Evolutionary conservation across 73 alveolate species (phyloP), one percentile per base, ranked within the genome.

Genomic region (Paraurostyla sp.): DNA sequence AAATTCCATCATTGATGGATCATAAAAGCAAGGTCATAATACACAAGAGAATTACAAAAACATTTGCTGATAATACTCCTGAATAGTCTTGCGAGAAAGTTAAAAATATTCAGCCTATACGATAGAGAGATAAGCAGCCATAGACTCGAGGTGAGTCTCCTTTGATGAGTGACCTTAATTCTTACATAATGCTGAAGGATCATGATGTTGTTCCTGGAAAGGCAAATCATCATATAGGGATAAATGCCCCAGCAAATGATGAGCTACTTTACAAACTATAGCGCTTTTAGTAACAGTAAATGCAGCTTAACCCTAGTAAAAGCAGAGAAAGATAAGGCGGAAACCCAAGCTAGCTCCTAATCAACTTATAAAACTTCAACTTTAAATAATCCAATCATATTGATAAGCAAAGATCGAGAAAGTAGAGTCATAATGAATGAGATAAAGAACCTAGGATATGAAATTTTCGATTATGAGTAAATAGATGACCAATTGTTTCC

Each of bases 71-170:
- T 13, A 69, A 69, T 4, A 69, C 84, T 3, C 84, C 84, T 6
- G 84, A 69, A 4, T 18, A 41, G 63, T 69, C 84, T 13, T 18
- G 18, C 6, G 84, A 69, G 18, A 69, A 69, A 69, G 22, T 69
- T 7, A 69, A 69, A 41, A 69, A 22, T 6, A 18, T 18, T n/a
- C 38, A 69, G 38, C 65, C 84, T 6, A 6, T 43, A 38, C 13
- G 84, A 13, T 25, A 69, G 23, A 30, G 84, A 36, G 84, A 69
- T 43, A 69, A 69, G 11, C 36, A 41, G 69, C 65, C 84, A 13
- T 41, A 22, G 38, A 41, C 84, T 35, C 29, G 84, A 43, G 84
- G 84, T 69, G 84, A 69, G 35, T 69, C 84, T 18, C 84, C 84
- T n/a, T 46, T 69, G 18, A 69, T 69, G 84, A 69, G 63, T 46